These are phyloP conservation scores for Aegilops umbellulata DNA, from an alignment of 176 grass and related monocot species.

Conservation along the genomic window DNA sequence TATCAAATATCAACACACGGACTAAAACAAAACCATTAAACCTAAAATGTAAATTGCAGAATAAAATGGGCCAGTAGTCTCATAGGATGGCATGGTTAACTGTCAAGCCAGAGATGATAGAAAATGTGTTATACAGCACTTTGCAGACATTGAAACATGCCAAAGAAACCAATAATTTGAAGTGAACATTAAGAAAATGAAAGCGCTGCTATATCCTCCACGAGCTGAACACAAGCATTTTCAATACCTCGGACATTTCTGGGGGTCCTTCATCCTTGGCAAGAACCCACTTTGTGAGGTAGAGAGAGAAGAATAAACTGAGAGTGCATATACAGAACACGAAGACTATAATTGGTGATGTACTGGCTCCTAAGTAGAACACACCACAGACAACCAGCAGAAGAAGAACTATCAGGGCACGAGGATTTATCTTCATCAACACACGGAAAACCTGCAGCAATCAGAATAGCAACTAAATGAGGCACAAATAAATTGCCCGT, in stretches of 20 bases:
- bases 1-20: slow-evolving; percentile 18
- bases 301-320: slow-evolving; percentile 90
- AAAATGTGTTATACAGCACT: not conserved
- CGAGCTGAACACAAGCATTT: not conserved
- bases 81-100: not conserved
- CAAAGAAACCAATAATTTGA: not conserved
- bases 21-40: not conserved
- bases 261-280: slow-evolving; percentile 98
- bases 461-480: slow-evolving; percentile 15
- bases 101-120: slow-evolving; percentile 12
- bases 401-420: slow-evolving; percentile 68
- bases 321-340: slow-evolving; percentile 93
- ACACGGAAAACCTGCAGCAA: slow-evolving; percentile 75
- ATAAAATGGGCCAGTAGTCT: not conserved
- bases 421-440: slow-evolving; percentile 83
- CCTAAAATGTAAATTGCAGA: slow-evolving; percentile 5
- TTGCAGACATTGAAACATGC: not conserved
- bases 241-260: slow-evolving; percentile 93
- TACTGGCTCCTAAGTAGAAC: slow-evolving; percentile 83
- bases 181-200: slow-evolving; percentile 21
- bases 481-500: not conserved
- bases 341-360: slow-evolving; percentile 93
- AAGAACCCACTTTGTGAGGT: slow-evolving; percentile 98
- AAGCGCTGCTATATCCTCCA: not conserved
- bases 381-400: slow-evolving; percentile 68